phyloP scores from a whole-genome alignment of 1,284 basidiomycete genomes.

The Melampsora americana region DNA sequence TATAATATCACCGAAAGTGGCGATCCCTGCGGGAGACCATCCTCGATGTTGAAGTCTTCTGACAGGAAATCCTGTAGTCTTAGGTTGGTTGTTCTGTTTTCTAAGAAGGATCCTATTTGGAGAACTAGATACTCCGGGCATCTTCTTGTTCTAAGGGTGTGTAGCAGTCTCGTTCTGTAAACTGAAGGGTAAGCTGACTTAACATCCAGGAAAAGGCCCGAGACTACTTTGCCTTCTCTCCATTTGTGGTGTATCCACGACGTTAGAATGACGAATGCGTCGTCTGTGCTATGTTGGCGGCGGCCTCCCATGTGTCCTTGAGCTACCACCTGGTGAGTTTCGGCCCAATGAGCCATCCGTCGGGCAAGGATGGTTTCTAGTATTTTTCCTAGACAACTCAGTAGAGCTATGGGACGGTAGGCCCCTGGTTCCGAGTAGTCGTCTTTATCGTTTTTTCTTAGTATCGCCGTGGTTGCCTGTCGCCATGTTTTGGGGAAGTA shows the following conservation, averaged over 20 bases:
- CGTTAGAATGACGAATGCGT: too few relatives aligned
- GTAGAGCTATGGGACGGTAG: conserved; percentile 12
- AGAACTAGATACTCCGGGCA: neutral
- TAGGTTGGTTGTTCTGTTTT: neutral
- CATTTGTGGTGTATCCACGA: too few relatives aligned
- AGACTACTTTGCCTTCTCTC: too few relatives aligned
- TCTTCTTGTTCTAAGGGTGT: neutral
- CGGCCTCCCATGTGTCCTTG: conserved; percentile 4
- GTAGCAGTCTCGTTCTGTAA: neutral
- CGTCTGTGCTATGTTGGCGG: neutral
- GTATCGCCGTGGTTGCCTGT: conserved; percentile 20
- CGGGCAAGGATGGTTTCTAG: conserved; percentile 9
- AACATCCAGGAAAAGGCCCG: too few relatives aligned
- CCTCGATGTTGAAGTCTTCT: neutral
- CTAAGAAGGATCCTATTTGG: conserved; percentile 1
- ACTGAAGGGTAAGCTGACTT: conserved; percentile 22
- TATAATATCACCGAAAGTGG: conserved; percentile 21
- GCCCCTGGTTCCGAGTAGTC: conserved; percentile 25
- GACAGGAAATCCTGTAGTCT: conserved; percentile 3
- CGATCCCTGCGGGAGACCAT: conserved; percentile 10
- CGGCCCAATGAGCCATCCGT: neutral
- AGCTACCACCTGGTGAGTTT: neutral
- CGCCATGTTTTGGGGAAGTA: conserved; percentile 2
- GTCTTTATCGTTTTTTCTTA: neutral
- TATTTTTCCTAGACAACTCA: conserved; percentile 1